These are phyloP conservation scores for Colletotrichum cereale DNA, from an alignment of 2,329 filamentous ascomycete species.

Conservation along the genomic window DNA sequence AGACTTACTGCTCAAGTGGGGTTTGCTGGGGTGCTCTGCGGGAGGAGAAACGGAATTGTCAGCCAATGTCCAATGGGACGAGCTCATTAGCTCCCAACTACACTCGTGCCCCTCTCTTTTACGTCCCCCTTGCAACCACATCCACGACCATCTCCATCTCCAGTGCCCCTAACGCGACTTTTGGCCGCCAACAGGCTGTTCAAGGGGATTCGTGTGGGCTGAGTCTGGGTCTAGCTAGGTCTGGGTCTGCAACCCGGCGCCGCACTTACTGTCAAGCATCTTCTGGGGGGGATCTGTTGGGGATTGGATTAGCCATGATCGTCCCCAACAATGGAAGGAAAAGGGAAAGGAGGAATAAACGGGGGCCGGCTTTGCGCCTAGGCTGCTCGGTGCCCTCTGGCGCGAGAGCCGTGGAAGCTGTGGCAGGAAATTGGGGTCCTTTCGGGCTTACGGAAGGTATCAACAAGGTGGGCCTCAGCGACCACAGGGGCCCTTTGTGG, in stretches of 20 bases:
- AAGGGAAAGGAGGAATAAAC: neutral
- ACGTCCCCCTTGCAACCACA: slow-evolving; percentile 11
- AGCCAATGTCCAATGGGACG: slow-evolving; percentile 42
- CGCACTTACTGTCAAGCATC: slow-evolving; percentile 74
- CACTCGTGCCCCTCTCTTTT: slow-evolving; percentile 31
- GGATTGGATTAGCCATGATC: slow-evolving; percentile 20
- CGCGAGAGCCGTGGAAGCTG: slow-evolving; percentile 2
- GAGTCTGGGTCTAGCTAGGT: slow-evolving; percentile 13
- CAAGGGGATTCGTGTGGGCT: slow-evolving; percentile 1
- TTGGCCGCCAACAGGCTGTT: slow-evolving; percentile 26
- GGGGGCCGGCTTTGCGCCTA: neutral
- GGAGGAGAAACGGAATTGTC: slow-evolving; percentile 50
- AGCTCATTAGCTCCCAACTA: slow-evolving; percentile 20
- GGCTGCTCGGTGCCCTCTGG: slow-evolving; percentile 10
- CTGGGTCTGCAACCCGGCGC: slow-evolving; percentile 31
- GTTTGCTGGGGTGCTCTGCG: slow-evolving; percentile 77
- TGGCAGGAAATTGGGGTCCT: slow-evolving; percentile 30
- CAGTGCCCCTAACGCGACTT: slow-evolving; percentile 40
- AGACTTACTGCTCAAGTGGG: slow-evolving; percentile 73
- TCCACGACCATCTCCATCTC: slow-evolving; percentile 26
- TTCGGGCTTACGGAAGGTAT: slow-evolving; percentile 73
- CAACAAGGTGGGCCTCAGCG: slow-evolving; percentile 80
- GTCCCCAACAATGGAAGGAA: slow-evolving; percentile 23
- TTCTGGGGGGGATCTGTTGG: slow-evolving; percentile 71
- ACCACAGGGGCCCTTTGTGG: slow-evolving; percentile 69